Percentiles rank a stretch among this genome's conserved stretches.
These are phyloP conservation scores for Entomortierella beljakovae DNA, from an alignment of 192 early-diverging fungal genomes.

Conservation along the genomic window DNA sequence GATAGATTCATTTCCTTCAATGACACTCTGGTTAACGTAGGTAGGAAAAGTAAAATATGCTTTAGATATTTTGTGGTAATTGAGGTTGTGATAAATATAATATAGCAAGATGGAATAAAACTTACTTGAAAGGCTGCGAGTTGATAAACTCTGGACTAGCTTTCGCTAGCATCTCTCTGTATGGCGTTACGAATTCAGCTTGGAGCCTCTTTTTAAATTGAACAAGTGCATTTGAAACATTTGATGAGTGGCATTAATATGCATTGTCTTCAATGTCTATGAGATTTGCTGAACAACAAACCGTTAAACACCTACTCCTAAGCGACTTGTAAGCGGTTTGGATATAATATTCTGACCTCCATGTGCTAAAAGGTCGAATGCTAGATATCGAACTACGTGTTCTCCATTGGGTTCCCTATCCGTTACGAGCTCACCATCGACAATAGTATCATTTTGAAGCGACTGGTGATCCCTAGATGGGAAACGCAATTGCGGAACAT, in stretches of 20 bases:
- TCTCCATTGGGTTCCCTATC: constrained; percentile 73
- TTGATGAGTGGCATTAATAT: background rate
- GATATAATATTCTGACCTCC: constrained; percentile 66
- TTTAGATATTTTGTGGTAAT: too few relatives aligned
- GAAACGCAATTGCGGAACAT: constrained; percentile 68
- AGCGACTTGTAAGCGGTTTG: constrained; percentile 69
- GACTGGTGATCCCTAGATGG: constrained; percentile 61
- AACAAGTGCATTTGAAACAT: background rate
- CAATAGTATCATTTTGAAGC: constrained; percentile 78
- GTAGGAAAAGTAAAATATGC: too few relatives aligned
- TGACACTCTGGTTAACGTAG: too few relatives aligned
- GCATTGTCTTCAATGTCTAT: background rate
- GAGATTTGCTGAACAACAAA: background rate
- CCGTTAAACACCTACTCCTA: constrained; percentile 69
- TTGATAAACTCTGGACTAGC: constrained; percentile 67
- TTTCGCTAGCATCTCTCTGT: constrained; percentile 58
- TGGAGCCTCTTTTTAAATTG: constrained; percentile 65
- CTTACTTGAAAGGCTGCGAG: constrained; percentile 44
- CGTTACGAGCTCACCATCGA: constrained; percentile 94
- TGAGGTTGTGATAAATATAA: too few relatives aligned
- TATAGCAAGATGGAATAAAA: background rate
- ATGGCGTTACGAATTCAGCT: constrained; percentile 74
- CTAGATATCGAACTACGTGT: constrained; percentile 59
- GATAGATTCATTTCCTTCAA: constrained; percentile 77
- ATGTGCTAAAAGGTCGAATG: constrained; percentile 81